Percentiles rank a stretch among this genome's conserved stretches.
These are phyloP conservation scores for Aspergillus sclerotiicarbonarius DNA, from an alignment of 495 filamentous ascomycete species.

Conservation along the genomic window DNA sequence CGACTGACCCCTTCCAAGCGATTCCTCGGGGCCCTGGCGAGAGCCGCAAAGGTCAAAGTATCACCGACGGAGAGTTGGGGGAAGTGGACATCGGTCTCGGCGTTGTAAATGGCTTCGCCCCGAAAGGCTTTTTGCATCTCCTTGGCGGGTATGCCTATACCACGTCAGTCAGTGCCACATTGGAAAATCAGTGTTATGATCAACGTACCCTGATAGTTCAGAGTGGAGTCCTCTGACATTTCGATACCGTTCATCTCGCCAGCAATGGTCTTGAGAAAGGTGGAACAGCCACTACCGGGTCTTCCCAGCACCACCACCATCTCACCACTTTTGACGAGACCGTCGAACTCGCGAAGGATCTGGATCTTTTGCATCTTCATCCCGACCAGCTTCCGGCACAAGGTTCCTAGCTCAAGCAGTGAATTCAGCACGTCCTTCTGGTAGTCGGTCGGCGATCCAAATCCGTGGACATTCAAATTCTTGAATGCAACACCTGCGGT, in stretches of 20 bases:
- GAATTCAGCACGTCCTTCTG: constrained; percentile 74
- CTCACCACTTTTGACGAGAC: constrained; percentile 68
- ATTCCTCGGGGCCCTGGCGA: constrained; percentile 40
- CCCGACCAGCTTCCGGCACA: constrained; percentile 41
- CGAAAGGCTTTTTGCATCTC: constrained; percentile 60
- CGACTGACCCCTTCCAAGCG: constrained; percentile 40
- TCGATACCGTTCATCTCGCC: constrained; percentile 63
- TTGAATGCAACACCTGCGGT: constrained; percentile 46
- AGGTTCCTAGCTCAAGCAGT: constrained; percentile 48
- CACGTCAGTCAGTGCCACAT: too few relatives aligned
- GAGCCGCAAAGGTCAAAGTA: constrained; percentile 57
- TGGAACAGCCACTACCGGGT: constrained; percentile 59
- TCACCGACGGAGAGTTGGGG: constrained; percentile 60
- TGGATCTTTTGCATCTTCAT: constrained; percentile 54
- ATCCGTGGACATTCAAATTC: constrained; percentile 73
- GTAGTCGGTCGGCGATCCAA: constrained; percentile 70
- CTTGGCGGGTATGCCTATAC: constrained; percentile 61
- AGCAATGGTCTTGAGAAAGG: constrained; percentile 50
- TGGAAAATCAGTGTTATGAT: background rate
- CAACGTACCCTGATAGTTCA: constrained; percentile 46
- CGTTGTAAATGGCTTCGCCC: constrained; percentile 58
- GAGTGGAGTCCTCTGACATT: constrained; percentile 32
- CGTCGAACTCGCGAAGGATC: constrained; percentile 70
- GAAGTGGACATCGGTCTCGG: constrained; percentile 60
- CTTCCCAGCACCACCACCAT: constrained; percentile 77